Percentiles rank a stretch among this genome's conserved stretches.
Evolutionary conservation across 495 filamentous ascomycete species (phyloP).

Genomic region (Hyaloscypha variabilis): DNA sequence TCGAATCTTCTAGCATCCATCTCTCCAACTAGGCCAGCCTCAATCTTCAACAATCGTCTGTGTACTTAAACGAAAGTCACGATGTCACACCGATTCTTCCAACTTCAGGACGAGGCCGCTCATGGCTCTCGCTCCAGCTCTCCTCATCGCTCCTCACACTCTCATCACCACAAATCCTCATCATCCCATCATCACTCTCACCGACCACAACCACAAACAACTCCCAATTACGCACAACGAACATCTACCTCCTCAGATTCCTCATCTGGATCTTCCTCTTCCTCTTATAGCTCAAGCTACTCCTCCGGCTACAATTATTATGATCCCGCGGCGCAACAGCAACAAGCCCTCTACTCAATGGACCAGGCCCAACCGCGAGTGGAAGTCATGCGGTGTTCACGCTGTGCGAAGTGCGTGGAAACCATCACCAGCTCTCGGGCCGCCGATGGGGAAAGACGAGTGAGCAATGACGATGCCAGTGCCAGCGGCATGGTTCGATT

Average conservation of each 20-base stretch:
- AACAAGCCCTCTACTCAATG: conserved; percentile 16
- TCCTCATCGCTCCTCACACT: conserved; percentile 3
- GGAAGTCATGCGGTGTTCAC: conserved; percentile 54
- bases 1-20: background rate
- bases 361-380: conserved; percentile 50
- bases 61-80: background rate
- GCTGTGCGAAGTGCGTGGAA: conserved; percentile 57
- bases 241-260: conserved; percentile 38
- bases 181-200: conserved; percentile 2
- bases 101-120: conserved; percentile 5
- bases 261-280: conserved; percentile 38
- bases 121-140: background rate
- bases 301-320: conserved; percentile 23
- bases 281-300: conserved; percentile 44
- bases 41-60: background rate
- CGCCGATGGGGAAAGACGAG: conserved; percentile 8
- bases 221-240: conserved; percentile 5
- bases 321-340: background rate
- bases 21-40: background rate
- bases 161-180: background rate
- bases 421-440: conserved; percentile 33
- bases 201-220: conserved; percentile 16
- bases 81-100: conserved; percentile 11
- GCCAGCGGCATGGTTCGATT: conserved; percentile 65
- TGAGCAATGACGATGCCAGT: conserved; percentile 52